Conservation (phyloP, 345 rosid genomes). For the Salix caprea region DNA sequence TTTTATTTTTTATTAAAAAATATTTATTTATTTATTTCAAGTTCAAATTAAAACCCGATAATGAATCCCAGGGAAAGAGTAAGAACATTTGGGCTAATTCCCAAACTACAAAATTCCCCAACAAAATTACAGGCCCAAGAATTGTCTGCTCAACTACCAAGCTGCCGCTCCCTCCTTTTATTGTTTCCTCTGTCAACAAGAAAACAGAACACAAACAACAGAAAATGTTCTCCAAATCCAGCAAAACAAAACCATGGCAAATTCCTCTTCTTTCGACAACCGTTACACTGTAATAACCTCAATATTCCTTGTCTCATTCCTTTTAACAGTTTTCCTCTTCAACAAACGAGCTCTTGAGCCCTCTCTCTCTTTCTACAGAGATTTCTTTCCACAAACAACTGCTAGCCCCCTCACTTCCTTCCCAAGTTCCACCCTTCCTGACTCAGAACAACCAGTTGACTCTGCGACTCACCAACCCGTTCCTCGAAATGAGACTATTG, state of each 20-base stretch:
- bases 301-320: conserved; percentile 40
- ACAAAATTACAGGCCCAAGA: not conserved
- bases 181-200: not conserved
- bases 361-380: conserved; percentile 35
- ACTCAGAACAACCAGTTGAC: not conserved
- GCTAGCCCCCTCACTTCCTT: conserved; percentile 18
- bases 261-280: conserved; percentile 20
- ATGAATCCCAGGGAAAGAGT: not conserved
- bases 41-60: too few relatives aligned
- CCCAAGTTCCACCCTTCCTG: conserved; percentile 11
- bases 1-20: too few relatives aligned
- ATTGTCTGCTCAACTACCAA: not conserved
- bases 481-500: not conserved
- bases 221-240: not conserved
- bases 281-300: conserved; percentile 31
- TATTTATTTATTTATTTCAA: too few relatives aligned
- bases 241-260: conserved; percentile 37
- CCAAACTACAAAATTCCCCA: not conserved
- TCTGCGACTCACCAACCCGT: not conserved
- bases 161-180: not conserved
- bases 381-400: conserved; percentile 27
- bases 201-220: too few relatives aligned
- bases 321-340: conserved; percentile 50
- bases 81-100: not conserved
- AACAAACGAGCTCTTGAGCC: conserved; percentile 46